Evolutionary conservation across 257 asterid species (phyloP).

Genomic region (Verbena officinalis): DNA sequence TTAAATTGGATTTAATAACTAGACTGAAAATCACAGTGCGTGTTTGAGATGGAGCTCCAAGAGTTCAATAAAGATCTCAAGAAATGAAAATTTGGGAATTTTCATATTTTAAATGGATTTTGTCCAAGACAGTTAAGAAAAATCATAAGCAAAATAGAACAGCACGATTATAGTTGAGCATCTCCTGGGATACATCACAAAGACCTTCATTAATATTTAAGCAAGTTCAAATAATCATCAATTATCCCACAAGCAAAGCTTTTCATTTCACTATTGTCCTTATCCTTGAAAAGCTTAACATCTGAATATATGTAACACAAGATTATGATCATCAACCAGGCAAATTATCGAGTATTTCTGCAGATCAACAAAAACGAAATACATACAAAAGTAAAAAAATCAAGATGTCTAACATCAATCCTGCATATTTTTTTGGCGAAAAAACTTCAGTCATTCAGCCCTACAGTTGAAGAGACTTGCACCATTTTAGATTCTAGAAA

Average conservation of each 20-base stretch:
- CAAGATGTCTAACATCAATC: not conserved
- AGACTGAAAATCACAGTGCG: not conserved
- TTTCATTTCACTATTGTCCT: not conserved
- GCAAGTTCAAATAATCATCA: conserved; percentile 1
- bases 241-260: not conserved
- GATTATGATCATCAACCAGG: conserved; percentile 11
- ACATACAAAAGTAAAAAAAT: not conserved
- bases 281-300: conserved; percentile 1
- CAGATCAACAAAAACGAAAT: conserved; percentile 3
- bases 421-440: not conserved
- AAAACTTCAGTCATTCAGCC: not conserved
- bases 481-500: conserved; percentile 1
- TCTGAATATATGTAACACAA: conserved; percentile 1
- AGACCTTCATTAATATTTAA: not conserved
- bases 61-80: conserved; percentile 5
- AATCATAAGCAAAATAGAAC: not conserved
- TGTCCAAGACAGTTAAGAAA: not conserved
- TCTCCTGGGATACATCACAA: not conserved
- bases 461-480: not conserved
- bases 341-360: not conserved
- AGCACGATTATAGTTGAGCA: not conserved
- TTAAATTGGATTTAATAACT: conserved; percentile 1
- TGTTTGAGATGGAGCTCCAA: not conserved
- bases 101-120: not conserved
- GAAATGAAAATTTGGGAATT: not conserved